These are phyloP conservation scores for Bifiguratus adelaidae DNA, from an alignment of 192 early-diverging fungal species.

Conservation along the genomic window DNA sequence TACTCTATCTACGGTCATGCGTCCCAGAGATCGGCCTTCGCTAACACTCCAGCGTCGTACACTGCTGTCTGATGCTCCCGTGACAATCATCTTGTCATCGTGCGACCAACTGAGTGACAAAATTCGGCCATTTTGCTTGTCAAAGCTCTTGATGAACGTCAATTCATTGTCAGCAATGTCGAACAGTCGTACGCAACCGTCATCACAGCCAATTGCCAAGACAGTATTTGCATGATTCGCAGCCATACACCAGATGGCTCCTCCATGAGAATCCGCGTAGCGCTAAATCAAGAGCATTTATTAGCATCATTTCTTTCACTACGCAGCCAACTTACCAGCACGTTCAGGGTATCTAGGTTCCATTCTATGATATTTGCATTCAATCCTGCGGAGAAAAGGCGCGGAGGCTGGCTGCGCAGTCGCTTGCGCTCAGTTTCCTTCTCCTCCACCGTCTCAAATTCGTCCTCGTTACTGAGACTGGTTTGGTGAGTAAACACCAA, in stretches of 20 bases:
- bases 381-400: conserved; percentile 80
- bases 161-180: conserved; percentile 67
- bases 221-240: conserved; percentile 61
- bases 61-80: conserved; percentile 74
- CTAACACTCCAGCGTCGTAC: conserved; percentile 60
- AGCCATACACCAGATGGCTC: conserved; percentile 90
- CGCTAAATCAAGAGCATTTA: conserved; percentile 12
- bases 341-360: conserved; percentile 58
- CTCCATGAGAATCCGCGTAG: conserved; percentile 72
- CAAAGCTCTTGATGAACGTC: conserved; percentile 55
- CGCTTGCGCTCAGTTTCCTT: conserved; percentile 37
- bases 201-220: conserved; percentile 88
- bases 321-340: conserved; percentile 27
- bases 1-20: conserved; percentile 70
- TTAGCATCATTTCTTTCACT: background rate
- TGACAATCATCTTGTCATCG: conserved; percentile 56
- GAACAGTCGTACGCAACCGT: conserved; percentile 84
- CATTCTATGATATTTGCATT: conserved; percentile 83
- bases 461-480: conserved; percentile 48
- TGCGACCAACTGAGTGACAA: conserved; percentile 81
- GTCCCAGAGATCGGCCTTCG: conserved; percentile 35
- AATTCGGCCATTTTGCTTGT: conserved; percentile 60
- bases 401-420: conserved; percentile 38
- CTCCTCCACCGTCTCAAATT: conserved; percentile 55
- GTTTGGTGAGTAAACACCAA: conserved; percentile 79